These are phyloP conservation scores for Neurospora tetraspora DNA, from an alignment of 495 filamentous ascomycete genomes.

Conservation along the genomic window DNA sequence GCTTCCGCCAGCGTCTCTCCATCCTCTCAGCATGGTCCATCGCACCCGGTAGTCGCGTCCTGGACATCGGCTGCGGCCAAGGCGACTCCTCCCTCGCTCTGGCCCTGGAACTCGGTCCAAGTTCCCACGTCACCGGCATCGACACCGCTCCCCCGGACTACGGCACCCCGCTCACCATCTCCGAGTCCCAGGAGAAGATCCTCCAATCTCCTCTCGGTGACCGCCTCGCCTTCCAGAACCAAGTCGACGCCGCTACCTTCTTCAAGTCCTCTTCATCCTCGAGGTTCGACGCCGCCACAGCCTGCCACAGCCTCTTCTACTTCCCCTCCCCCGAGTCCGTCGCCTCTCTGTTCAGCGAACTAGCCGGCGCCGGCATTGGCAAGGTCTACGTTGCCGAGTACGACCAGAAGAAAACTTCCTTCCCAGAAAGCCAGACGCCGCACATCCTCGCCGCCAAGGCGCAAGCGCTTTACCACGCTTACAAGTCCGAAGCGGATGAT, in stretches of 20 bases:
- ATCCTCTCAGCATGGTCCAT: conserved; percentile 10
- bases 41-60: conserved; percentile 27
- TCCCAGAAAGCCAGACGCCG: conserved; percentile 7
- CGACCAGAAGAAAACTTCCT: conserved; percentile 7
- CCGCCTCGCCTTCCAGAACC: conserved; percentile 28
- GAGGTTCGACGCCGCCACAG: not conserved
- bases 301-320: conserved; percentile 39
- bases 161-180: conserved; percentile 28
- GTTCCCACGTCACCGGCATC: conserved; percentile 34
- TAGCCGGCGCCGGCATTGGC: conserved; percentile 17
- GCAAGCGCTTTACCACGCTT: conserved; percentile 11
- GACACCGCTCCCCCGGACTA: conserved; percentile 43
- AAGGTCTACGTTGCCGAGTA: conserved; percentile 33
- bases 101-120: conserved; percentile 33
- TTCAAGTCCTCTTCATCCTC: not conserved
- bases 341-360: conserved; percentile 20
- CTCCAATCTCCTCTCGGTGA: conserved; percentile 19
- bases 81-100: conserved; percentile 40
- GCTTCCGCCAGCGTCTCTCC: not conserved
- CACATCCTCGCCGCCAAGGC: conserved; percentile 39
- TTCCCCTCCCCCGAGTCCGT: conserved; percentile 27
- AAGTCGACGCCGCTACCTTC: conserved; percentile 22
- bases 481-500: conserved; percentile 10
- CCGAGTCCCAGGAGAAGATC: conserved; percentile 23
- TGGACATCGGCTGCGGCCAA: conserved; percentile 48